Evolutionary conservation across 2,329 filamentous ascomycete genomes (phyloP), one percentile per base, ranked within the genome.

Genomic region (Madurella fahalii): DNA sequence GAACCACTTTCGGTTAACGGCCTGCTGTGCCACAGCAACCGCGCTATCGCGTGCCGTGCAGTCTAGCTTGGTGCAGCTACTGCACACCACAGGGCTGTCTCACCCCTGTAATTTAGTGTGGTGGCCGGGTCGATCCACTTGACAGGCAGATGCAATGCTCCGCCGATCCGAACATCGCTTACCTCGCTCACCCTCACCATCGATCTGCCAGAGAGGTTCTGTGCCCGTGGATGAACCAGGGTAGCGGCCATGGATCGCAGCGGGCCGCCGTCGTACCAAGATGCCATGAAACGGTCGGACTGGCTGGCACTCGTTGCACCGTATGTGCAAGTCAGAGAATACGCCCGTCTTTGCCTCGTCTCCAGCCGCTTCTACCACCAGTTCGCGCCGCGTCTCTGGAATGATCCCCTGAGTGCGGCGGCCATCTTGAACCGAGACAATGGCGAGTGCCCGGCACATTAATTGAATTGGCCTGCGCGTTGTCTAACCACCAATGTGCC

Each of bases 331-430:
- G 59, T 71, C 41, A 53, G 61, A 5, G 72, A 78, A 61, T 78
- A 77, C 60, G 62, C 69, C 20, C 65, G 67, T 8, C 73, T 82
- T 42, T 81, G 77, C 61, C 72, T 74, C 39, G 79, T 83, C 9
- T 75, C 70, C 46, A 67, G 61, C 40, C 72, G 69, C 9, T 81
- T 79, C 60, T 74, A 77, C 68, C 53, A 60, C 41, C 66, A 74
- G 17, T 83, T 84, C 62, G 75, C 75, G 4, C 77, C 78, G 17
- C 73, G 70, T 4, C 66, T 83, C 16, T 84, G 80, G 81, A 69
- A 70, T 57, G 74, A 82, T 61, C 71, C 80, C 11, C 63, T 82
- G 16, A 62, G 67, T 16, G 64, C 71, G 1, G 69, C 70, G 20
- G 69, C 72, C 9, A 73, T 74, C 5, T 62, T 78, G 20, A 71